phyloP scores from a whole-genome alignment of 169 alveolate genomes.

The Eimeria zaria region DNA sequence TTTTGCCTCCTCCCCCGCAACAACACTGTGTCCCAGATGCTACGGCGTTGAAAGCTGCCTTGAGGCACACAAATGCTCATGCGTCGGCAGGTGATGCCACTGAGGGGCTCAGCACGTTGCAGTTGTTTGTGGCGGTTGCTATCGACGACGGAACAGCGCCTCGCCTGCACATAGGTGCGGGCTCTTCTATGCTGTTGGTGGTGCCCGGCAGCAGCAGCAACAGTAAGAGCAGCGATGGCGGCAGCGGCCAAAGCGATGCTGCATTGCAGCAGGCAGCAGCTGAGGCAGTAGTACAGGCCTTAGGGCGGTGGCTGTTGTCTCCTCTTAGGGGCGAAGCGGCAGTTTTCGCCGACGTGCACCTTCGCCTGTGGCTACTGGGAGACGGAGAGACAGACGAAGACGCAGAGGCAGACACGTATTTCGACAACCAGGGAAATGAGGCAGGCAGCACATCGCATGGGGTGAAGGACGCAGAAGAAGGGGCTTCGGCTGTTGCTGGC shows the following conservation, averaged over 20 bases:
- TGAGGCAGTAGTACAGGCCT: constrained; percentile 49
- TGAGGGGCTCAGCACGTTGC: constrained; percentile 16
- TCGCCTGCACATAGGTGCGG: constrained; percentile 38
- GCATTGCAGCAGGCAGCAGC: constrained; percentile 15
- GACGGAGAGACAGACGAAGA: neutral
- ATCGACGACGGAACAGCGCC: neutral
- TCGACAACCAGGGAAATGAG: neutral
- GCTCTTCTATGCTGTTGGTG: constrained; percentile 20
- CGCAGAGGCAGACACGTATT: neutral
- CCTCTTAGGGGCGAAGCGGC: neutral
- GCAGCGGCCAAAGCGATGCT: neutral
- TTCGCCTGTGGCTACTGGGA: constrained; percentile 66
- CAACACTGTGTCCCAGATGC: neutral
- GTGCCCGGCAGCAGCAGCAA: constrained; percentile 13
- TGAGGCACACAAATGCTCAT: neutral
- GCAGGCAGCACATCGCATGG: neutral
- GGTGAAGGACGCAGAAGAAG: neutral
- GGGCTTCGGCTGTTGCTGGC: neutral
- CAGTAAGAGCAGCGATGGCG: neutral
- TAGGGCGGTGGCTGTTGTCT: constrained; percentile 57
- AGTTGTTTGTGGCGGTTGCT: constrained; percentile 15
- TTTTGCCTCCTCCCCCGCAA: neutral
- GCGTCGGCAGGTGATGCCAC: neutral
- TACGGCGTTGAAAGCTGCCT: neutral
- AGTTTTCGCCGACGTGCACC: neutral